Base-by-base conservation (phyloP, 2,329 filamentous ascomycete species). In the Cladobotryum mycophilum region DNA sequence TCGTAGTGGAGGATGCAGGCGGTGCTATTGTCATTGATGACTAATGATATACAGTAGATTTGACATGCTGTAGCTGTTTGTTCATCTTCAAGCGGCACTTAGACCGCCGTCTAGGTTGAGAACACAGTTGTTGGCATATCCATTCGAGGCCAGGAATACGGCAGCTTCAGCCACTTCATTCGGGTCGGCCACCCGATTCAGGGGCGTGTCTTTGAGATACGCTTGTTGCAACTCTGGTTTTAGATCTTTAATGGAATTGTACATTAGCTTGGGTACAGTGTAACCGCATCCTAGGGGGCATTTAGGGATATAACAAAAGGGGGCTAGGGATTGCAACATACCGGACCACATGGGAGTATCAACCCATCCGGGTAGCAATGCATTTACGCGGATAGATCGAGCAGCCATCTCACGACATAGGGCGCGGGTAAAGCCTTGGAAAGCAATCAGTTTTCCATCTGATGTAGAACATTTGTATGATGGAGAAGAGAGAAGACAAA, bases 41-140 rank as follows among this genome's bases (percentile, higher is more conserved):
- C 64, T 76, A 82, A 58, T 82, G 65, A 76, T 48, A 30, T 15
- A 20, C 38, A 18, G 34, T 44, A 7, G 46, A 30, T 45, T 35
- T 36, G 18, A 40, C 54, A 40, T 40, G 11, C 17, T 18, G 37
- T 25, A 55, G 34, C 44, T 43, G 42, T 37, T 48, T 48, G 37
- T 52, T 48, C 25, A 35, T 53, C 25, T 51, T 76, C 64, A 87
- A 59, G 68, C 68, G 46, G 86, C 87, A 66, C 86, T 90, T 58
- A 95, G 67, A 1, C 90, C 90, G 14, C 90, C 90, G 67, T 95
- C 90, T 25, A 96, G 75, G 65, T 91, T 93, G 47, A 96, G 74
- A 46, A 91, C 77, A 65, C 88, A 93, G 58, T 95, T 95, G 66
- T 92, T 92, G 50, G 89, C 87, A 68, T 92, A 96, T 55, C 80